phyloP scores from a whole-genome alignment of 768 basidiomycete genomes.

The Clitopilus hobsonii region DNA sequence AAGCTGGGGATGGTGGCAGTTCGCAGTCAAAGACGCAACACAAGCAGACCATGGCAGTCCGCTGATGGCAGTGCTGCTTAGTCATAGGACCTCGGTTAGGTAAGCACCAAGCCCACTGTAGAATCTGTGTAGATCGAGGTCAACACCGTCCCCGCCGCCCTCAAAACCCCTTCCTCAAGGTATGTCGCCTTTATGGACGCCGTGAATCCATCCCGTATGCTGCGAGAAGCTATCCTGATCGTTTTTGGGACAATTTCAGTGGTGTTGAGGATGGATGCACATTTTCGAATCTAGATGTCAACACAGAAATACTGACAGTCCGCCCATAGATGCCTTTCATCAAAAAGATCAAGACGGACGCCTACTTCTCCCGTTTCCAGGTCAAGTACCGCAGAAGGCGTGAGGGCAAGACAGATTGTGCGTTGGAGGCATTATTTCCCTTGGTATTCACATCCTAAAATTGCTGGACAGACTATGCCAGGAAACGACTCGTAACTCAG shows the following conservation, averaged over 20 bases:
- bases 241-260: neutral
- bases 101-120: neutral
- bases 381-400: constrained; percentile 97
- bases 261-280: constrained; percentile 23
- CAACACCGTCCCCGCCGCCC: constrained; percentile 22
- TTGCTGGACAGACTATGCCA: constrained; percentile 78
- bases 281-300: constrained; percentile 25
- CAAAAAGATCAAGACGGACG: constrained; percentile 93
- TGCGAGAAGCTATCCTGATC: neutral
- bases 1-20: neutral
- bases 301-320: constrained; percentile 6
- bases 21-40: neutral
- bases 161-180: constrained; percentile 35
- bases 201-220: neutral
- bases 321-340: constrained; percentile 83
- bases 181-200: constrained; percentile 18
- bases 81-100: neutral
- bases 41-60: too few species aligned
- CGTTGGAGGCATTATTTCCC: constrained; percentile 19
- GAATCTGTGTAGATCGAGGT: constrained; percentile 10
- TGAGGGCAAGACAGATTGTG: constrained; percentile 99
- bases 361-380: constrained; percentile 98
- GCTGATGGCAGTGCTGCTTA: constrained; percentile 3
- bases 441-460: constrained; percentile 10
- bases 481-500: constrained; percentile 94